Evolutionary conservation across 2,329 filamentous ascomycete species (phyloP).

Genomic region (Neonectria coccinea): DNA sequence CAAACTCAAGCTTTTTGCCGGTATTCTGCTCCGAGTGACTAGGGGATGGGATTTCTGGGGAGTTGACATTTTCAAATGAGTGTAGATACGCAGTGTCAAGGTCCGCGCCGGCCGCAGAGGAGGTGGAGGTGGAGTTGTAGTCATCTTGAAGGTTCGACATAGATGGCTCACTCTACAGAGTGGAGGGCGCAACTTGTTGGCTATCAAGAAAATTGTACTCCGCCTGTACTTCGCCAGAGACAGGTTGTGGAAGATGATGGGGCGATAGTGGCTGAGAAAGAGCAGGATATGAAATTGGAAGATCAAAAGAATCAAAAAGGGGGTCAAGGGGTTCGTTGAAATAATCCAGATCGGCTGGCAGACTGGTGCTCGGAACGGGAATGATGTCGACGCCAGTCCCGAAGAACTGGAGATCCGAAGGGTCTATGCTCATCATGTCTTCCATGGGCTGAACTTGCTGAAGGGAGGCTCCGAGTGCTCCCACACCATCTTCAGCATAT

Average conservation of each 20-base stretch:
- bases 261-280: neutral
- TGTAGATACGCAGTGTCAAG: constrained; percentile 4
- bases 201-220: constrained; percentile 11
- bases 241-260: neutral
- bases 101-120: neutral
- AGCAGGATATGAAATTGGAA: neutral
- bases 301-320: constrained; percentile 8
- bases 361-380: neutral
- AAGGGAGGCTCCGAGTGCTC: neutral
- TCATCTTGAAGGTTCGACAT: constrained; percentile 11
- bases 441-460: neutral
- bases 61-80: constrained; percentile 6
- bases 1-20: constrained; percentile 17
- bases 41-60: constrained; percentile 4
- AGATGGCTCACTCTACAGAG: constrained; percentile 36
- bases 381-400: neutral
- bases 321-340: neutral
- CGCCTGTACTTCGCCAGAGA: neutral
- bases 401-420: neutral
- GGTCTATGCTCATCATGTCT: neutral
- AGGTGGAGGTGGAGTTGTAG: constrained; percentile 1
- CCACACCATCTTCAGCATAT: neutral
- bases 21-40: constrained; percentile 1
- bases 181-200: constrained; percentile 6
- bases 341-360: neutral